These are phyloP conservation scores for Adansonia rubrostipa DNA, from an alignment of 441 rosid genomes.

Conservation along the genomic window DNA sequence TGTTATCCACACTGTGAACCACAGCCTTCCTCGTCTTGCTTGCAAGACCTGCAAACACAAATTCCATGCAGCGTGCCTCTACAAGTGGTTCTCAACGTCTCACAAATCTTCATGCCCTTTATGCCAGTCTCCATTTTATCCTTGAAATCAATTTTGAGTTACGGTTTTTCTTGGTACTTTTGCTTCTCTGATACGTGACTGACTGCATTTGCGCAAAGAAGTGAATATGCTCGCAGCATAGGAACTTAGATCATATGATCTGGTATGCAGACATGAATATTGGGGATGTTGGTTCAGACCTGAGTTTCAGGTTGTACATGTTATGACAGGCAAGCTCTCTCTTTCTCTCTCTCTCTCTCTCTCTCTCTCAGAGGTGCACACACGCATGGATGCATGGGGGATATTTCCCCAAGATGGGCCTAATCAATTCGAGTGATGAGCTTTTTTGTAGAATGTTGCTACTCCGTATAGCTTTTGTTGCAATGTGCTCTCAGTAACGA, in stretches of 20 bases:
- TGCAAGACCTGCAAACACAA: constrained; percentile 96
- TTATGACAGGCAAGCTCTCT: not conserved
- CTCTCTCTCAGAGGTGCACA: not conserved
- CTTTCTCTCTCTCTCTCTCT: not conserved
- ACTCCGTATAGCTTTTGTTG: not conserved
- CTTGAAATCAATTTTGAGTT: constrained; percentile 12
- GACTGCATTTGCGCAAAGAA: constrained; percentile 3
- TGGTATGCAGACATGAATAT: not conserved
- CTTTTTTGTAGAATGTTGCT: not conserved
- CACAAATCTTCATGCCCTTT: constrained; percentile 90
- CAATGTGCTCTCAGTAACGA: not conserved
- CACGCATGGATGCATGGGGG: not conserved
- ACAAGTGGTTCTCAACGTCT: constrained; percentile 95
- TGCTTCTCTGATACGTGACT: not conserved
- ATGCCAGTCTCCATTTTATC: constrained; percentile 91
- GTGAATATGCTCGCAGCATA: constrained; percentile 7
- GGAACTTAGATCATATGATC: not conserved
- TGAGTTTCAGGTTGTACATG: not conserved
- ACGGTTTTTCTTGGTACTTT: constrained; percentile 1
- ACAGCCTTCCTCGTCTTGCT: constrained; percentile 92
- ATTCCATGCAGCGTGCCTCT: constrained; percentile 88
- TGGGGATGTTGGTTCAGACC: constrained; percentile 4
- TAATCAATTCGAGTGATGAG: not conserved
- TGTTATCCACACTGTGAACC: constrained; percentile 87
- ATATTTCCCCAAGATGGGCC: not conserved